These are phyloP conservation scores for Didymella lethalis DNA, from an alignment of 2,329 filamentous ascomycete genomes.

Conservation along the genomic window DNA sequence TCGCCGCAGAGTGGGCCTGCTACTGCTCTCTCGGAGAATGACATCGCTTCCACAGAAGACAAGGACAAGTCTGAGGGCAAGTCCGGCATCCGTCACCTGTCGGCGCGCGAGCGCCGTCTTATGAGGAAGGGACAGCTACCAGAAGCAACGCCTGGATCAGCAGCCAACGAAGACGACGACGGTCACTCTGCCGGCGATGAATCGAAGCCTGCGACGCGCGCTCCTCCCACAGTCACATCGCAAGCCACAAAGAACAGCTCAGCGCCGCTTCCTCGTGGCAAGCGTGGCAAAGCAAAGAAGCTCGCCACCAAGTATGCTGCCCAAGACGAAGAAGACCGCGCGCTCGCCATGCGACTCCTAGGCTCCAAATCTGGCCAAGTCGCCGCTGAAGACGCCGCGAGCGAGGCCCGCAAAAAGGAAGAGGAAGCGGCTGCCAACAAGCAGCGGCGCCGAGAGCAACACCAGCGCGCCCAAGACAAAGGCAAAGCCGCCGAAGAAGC, in stretches of 20 bases:
- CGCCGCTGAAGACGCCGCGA: constrained; percentile 67
- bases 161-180: constrained; percentile 39
- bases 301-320: constrained; percentile 88
- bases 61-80: constrained; percentile 27
- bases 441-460: constrained; percentile 80
- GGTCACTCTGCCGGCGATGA: constrained; percentile 38
- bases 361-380: constrained; percentile 75
- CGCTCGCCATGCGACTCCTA: constrained; percentile 83
- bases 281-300: constrained; percentile 85
- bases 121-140: constrained; percentile 48
- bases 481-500: constrained; percentile 79
- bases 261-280: constrained; percentile 66
- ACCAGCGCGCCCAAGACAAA: constrained; percentile 76
- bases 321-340: constrained; percentile 93
- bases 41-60: constrained; percentile 9
- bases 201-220: constrained; percentile 25
- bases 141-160: constrained; percentile 22
- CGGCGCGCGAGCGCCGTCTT: constrained; percentile 50
- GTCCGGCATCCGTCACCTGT: constrained; percentile 46
- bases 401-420: constrained; percentile 72
- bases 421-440: constrained; percentile 75
- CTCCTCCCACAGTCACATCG: constrained; percentile 39
- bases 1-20: constrained; percentile 18
- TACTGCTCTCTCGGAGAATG: constrained; percentile 4
- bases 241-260: constrained; percentile 40